These are phyloP conservation scores for Geotrichum restrictum DNA, from an alignment of 1,139 yeast genomes.

Conservation along the genomic window DNA sequence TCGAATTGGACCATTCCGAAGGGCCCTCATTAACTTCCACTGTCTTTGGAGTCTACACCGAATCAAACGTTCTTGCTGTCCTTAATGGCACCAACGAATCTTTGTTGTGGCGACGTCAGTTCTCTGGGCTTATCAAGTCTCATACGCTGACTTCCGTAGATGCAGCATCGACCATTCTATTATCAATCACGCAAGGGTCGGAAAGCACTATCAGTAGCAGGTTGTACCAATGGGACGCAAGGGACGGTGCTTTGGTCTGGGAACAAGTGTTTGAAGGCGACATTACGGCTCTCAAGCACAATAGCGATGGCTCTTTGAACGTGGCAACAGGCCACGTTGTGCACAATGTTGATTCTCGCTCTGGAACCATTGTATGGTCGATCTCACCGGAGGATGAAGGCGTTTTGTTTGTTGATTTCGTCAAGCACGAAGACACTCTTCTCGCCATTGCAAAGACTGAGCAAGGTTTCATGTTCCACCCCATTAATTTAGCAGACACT, in stretches of 20 bases:
- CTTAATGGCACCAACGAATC: slow-evolving; percentile 28
- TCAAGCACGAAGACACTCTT: not conserved
- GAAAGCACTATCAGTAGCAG: slow-evolving; percentile 1
- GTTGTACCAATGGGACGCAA: slow-evolving; percentile 15
- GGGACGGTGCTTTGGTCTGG: slow-evolving; percentile 24
- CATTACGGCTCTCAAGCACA: slow-evolving; percentile 10
- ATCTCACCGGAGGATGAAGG: not conserved
- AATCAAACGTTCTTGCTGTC: slow-evolving; percentile 26
- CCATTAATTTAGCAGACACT: not conserved
- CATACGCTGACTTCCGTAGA: not conserved
- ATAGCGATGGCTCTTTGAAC: not conserved
- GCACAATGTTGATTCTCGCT: slow-evolving; percentile 13
- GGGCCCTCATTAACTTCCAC: not conserved
- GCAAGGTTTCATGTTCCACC: slow-evolving; percentile 2
- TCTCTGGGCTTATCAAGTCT: not conserved
- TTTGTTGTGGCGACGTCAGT: slow-evolving; percentile 27
- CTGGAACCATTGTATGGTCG: slow-evolving; percentile 7
- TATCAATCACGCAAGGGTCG: slow-evolving; percentile 8
- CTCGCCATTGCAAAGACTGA: not conserved
- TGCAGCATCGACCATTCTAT: not conserved
- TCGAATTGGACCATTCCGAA: not conserved
- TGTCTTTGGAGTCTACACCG: slow-evolving; percentile 20
- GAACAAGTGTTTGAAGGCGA: slow-evolving; percentile 14
- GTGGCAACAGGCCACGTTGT: slow-evolving; percentile 14
- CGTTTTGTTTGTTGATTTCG: not conserved